Base-by-base conservation (phyloP, 495 filamentous ascomycete species). In the Aspergillus hancockii region DNA sequence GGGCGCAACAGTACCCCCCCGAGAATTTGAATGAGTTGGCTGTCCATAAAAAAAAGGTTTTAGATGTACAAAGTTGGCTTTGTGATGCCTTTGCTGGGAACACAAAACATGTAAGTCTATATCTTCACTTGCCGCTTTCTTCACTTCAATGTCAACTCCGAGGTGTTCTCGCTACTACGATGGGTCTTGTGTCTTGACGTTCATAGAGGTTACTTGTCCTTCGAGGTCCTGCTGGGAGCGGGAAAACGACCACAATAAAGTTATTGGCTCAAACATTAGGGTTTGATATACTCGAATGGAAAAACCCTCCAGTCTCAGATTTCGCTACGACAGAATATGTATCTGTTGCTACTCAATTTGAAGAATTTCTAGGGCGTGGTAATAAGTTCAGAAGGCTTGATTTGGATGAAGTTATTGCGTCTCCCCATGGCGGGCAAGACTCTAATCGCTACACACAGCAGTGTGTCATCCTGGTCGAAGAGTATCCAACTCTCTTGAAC, bases 11-110 rank as follows among this genome's bases (percentile, higher is more conserved):
- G 64, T 98, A 89, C 69, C 84, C 79, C 3, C 95, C 95, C 0
- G 60, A 67, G 1, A 83, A 81, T 60, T 60, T 95, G n/a, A 85
- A 87, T 30, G 92, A 97, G 71, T 79, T 98, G 54, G 93, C 88
- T 0, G 92, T 98, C 34, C 91, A 99, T 68, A 96, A 92, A 74
- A 90, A 81, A 65, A 99, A 99, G 73, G 92, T 98, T 21, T 74
- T 82, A 16, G 93, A 97, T 73, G 92, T 98, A 18, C 81, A 83
- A 49, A 78, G 67, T 34, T 98, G 95, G 94, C 72, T 99, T 43
- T 83, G 87, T 50, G 81, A 84, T 61, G 89, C 89, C 0, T 83
- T 93, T 53, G 65, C 75, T 36, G 89, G 91, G 8, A 79, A 79
- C 52, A 68, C 59, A 50, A 58, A 65, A 41, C 75, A 75, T 63